phyloP scores from a whole-genome alignment of 1,284 basidiomycete genomes.

The Agroathelia rolfsii region DNA sequence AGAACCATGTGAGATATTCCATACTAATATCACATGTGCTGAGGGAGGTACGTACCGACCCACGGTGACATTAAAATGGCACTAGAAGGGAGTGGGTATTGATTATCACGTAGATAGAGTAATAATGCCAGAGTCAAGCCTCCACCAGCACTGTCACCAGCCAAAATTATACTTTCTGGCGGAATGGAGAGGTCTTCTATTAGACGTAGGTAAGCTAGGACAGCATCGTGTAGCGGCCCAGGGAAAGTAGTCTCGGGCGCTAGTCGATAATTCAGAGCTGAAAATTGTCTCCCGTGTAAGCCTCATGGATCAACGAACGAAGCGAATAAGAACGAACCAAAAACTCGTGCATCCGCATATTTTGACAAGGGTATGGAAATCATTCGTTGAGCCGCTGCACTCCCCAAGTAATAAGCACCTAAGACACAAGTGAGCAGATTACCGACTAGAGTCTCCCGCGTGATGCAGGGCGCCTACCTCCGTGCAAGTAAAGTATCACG shows the following conservation, averaged over 20 bases:
- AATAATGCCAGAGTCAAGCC: conserved; percentile 79
- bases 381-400: conserved; percentile 87
- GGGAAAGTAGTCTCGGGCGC: conserved; percentile 94
- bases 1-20: neutral
- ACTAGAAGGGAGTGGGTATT: conserved; percentile 72
- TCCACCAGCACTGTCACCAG: conserved; percentile 92
- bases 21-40: conserved; percentile 2
- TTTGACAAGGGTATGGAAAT: conserved; percentile 91
- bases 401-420: conserved; percentile 92
- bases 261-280: conserved; percentile 92
- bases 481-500: conserved; percentile 90
- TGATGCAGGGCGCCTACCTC: conserved; percentile 51
- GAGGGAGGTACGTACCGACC: conserved; percentile 58
- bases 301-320: conserved; percentile 7
- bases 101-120: conserved; percentile 87
- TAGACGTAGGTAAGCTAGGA: conserved; percentile 80
- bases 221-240: conserved; percentile 86
- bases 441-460: conserved; percentile 5
- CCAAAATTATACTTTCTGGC: conserved; percentile 79
- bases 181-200: conserved; percentile 86
- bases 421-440: neutral
- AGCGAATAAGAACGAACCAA: conserved; percentile 49
- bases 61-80: conserved; percentile 87
- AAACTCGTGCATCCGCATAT: conserved; percentile 86
- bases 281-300: conserved; percentile 4